Evolutionary conservation across 345 rosid species (phyloP), one percentile per base, ranked within the genome.

Genomic region (Boechera stricta): DNA sequence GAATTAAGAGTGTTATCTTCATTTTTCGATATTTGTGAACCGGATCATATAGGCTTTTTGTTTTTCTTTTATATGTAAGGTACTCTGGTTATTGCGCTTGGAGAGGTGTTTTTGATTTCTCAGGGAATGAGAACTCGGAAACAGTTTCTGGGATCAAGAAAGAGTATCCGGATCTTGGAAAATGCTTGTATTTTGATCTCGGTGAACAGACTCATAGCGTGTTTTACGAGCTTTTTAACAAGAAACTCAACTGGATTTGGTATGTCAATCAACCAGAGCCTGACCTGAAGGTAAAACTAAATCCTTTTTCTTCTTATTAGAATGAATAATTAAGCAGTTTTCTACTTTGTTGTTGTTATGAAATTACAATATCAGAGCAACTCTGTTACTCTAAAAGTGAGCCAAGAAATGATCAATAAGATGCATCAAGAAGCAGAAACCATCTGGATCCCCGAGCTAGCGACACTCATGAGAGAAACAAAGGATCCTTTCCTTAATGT

Each of bases 81-180:
- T 90, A 94, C 72, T 88, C 93, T 2, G 94, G 94, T 55, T 94
- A 87, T 21, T 90, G 91, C 73, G 94, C 96, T 15, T 90, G 94
- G 97, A 83, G 93, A 84, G 93, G 98, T 47, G 82, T 91, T 75
- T 86, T 86, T 33, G 86, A 94, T 73, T 91, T 87, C 74, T 80
- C 90, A 6, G 86, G 75, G 42, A 61, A 60, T 45, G 94, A 87
- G 81, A 72, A 80, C 70, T 84, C 86, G 3, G 90, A 87, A 62
- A 80, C 73, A 18, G 79, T 86, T 11, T 0, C 58, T 2, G 88
- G 82, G 6, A 85, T 91, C 31, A 72, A 82, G 69, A 83, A 56
- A 62, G 78, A 72, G 67, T 90, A 87, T 76, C 90, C 92, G 10
- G 87, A 87, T 29, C 86, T 90, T 53, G 97, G 94, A 26, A 88